Base-by-base conservation (phyloP, 1,284 basidiomycete species). In the Sporisorium sorghi region DNA sequence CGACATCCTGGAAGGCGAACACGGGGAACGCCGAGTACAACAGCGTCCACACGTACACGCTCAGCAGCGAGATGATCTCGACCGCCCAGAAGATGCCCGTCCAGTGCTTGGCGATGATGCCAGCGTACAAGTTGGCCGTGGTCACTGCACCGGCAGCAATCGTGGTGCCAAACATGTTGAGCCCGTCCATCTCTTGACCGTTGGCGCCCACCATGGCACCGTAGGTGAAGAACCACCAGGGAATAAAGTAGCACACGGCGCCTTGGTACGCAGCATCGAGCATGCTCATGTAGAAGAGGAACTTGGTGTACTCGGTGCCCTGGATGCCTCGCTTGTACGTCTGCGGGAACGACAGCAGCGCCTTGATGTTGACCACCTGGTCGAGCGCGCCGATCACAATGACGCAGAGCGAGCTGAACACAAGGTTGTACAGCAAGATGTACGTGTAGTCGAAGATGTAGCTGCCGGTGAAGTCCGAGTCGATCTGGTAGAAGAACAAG, bases 201-300 rank as follows among this genome's bases (percentile, higher is more conserved):
- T 53, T 47, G 8, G 51, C 43, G 17, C 52, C 57, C 40, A 80
- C 61, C 52, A 78, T 78, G 26, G 81, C 79, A 10, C 73, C 80
- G 89, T 85, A 40, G 86, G 88, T 90, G 90, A 85, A 97, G 26
- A 90, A 89, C 54, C 92, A 86, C 84, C 90, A 95, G 0, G 95
- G 93, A 76, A 98, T 88, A 87, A 93, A 97, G 87, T 92, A 98
- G 46, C 94, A 90, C 68, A 97, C 89, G 0, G 87, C 90, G 0
- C 94, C 95, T 84, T 97, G 95, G 85, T 95, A 97, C 40, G 97
- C 86, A 44, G 94, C 96, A 84, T 98, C 96, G 17, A 90, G 83
- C 92, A 98, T 96, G 86, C 95, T 97, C 55, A 91, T 84, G 93
- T 94, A 98, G 87, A 98, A 98, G 85, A 93, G 93, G 62, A 87